Base-by-base conservation (phyloP, 2,329 filamentous ascomycete genomes). In the Aciculosporium take region DNA sequence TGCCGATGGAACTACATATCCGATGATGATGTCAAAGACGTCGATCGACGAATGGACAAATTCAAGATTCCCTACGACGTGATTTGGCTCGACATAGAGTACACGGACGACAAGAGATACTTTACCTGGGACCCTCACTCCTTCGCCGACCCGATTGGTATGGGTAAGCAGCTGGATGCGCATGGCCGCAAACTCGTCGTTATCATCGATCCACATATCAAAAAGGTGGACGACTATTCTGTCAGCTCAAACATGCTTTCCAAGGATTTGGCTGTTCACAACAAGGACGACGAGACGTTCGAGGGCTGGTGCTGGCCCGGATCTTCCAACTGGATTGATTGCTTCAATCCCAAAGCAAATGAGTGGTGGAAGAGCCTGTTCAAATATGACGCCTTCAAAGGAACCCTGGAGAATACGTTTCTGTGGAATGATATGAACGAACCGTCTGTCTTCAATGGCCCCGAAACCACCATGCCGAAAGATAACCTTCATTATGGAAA, bases 401-500 rank as follows among this genome's bases (percentile, higher is more conserved):
- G 87, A 37, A 86, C 86, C 1, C 72, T 81, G 52, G 71, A 80
- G 48, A 98, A 96, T 60, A 81, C 85, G 0, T 95, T 86, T 62
- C 77, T 98, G 53, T 98, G 91, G 91, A 98, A 98, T 60, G 91
- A 98, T 60, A 98, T 98, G 91, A 96, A 95, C 57, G 91, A 98
- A 65, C 91, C 91, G 0, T 96, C 91, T 0, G 91, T 98, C 2
- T 98, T 98, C 69, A 96, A 96, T 58, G 91, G 91, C 0, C 91
- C 91, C 0, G 91, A 98, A 62, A 94, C 87, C 3, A 96, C 89
- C 5, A 96, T 96, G 88, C 91, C 91, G 46, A 95, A 95, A 64
- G 91, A 98, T 67, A 98, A 98, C 58, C 63, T 98, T 24, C 91
- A 98, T 58, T 67, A 83, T 54, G 88, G 76, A 40, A 76, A 82